These are phyloP conservation scores for Aspergillus aculeatus DNA, from an alignment of 2,329 filamentous ascomycete species.

Conservation along the genomic window DNA sequence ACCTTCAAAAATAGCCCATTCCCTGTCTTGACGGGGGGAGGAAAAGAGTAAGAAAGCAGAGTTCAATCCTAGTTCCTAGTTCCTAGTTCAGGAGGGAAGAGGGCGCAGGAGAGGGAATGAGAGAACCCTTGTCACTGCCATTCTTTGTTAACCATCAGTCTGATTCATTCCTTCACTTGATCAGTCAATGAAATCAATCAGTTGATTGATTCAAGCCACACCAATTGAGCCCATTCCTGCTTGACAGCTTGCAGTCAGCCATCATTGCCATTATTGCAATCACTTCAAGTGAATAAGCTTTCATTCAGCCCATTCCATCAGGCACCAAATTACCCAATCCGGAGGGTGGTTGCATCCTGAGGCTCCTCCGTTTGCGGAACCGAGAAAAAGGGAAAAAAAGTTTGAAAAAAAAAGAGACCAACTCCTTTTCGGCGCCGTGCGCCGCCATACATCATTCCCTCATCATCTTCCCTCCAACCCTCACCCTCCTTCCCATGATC, in stretches of 20 bases:
- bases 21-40: slow-evolving; percentile 13
- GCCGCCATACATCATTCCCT: slow-evolving; percentile 15
- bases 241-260: background rate
- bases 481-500: background rate
- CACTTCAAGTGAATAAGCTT: no score
- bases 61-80: no score
- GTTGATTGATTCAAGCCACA: background rate
- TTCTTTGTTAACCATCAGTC: background rate
- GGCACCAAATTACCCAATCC: background rate
- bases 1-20: slow-evolving; percentile 14
- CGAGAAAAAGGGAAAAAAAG: slow-evolving; percentile 1
- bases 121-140: background rate
- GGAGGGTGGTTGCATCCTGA: background rate
- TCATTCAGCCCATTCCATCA: background rate
- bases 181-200: slow-evolving; percentile 1
- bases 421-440: slow-evolving; percentile 13
- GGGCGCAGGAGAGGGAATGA: slow-evolving; percentile 3
- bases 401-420: no score
- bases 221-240: background rate
- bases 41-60: background rate
- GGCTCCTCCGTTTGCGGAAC: slow-evolving; percentile 12
- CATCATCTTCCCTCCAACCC: slow-evolving; percentile 47
- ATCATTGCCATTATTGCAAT: background rate
- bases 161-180: background rate
- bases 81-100: background rate